Conservation (phyloP, 108 stramenopile genomes). For the Conticribra weissflogii region DNA sequence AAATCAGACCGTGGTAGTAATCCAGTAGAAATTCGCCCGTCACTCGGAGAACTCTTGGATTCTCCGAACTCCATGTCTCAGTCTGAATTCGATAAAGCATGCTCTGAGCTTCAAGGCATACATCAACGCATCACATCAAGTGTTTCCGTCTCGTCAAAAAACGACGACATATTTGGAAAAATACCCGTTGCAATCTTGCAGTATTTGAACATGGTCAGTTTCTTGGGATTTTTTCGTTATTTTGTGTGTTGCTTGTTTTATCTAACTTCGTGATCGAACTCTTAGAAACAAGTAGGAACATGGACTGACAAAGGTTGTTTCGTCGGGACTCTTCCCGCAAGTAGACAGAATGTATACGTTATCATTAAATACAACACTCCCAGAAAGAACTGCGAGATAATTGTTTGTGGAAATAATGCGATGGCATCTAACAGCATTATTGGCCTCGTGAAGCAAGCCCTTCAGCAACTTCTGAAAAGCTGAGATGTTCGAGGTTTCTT, state of each 20-base stretch:
- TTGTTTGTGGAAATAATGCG: slow-evolving; percentile 78
- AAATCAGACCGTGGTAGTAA: slow-evolving; percentile 60
- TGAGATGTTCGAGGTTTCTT: too few relatives aligned
- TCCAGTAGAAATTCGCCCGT: slow-evolving; percentile 77
- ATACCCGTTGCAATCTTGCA: slow-evolving; percentile 31
- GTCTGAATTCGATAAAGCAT: slow-evolving; percentile 59
- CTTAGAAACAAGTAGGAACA: slow-evolving; percentile 51
- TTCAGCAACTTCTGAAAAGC: too few relatives aligned
- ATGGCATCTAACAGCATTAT: slow-evolving; percentile 71
- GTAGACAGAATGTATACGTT: slow-evolving; percentile 59
- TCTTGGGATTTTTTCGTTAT: background rate
- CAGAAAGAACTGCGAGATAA: slow-evolving; percentile 55
- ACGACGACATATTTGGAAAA: slow-evolving; percentile 20
- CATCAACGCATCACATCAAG: slow-evolving; percentile 54
- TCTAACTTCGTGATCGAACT: background rate
- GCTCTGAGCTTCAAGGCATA: slow-evolving; percentile 70
- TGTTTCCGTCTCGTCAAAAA: slow-evolving; percentile 29
- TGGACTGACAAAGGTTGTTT: slow-evolving; percentile 45
- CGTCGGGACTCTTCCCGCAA: slow-evolving; percentile 61
- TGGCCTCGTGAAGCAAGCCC: slow-evolving; percentile 60
- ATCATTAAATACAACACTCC: slow-evolving; percentile 49
- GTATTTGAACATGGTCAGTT: slow-evolving; percentile 45
- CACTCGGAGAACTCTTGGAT: slow-evolving; percentile 65
- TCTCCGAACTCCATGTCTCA: slow-evolving; percentile 16
- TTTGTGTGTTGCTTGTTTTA: background rate